A percentile compares a stretch with the other conserved stretches of the same genome.
phyloP scores from a whole-genome alignment of 306 rosid species.

The Sophora flavescens region DNA sequence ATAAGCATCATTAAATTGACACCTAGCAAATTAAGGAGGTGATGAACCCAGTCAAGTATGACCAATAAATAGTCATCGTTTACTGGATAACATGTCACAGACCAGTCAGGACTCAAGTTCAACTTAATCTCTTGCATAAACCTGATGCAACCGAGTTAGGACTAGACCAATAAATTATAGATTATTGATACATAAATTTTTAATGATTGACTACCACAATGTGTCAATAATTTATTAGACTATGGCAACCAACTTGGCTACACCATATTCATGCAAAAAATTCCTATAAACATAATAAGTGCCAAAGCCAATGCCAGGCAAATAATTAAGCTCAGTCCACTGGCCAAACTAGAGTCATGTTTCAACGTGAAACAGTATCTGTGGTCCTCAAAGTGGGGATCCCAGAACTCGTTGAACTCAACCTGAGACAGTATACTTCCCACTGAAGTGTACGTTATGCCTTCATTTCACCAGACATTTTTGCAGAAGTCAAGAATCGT shows the following conservation, averaged over 20 bases:
- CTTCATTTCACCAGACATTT: slow-evolving; percentile 10
- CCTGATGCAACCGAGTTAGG: too few relatives aligned
- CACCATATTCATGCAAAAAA: too few relatives aligned
- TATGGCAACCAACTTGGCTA: too few relatives aligned
- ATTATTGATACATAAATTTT: too few relatives aligned
- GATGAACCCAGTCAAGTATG: background rate
- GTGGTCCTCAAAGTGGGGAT: background rate
- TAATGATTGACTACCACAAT: too few relatives aligned
- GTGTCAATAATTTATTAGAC: too few relatives aligned
- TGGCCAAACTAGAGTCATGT: background rate
- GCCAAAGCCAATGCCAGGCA: background rate
- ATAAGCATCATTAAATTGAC: background rate
- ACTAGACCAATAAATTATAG: too few relatives aligned
- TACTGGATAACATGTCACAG: background rate
- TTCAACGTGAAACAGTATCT: background rate
- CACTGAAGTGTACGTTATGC: background rate
- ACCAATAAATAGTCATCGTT: background rate
- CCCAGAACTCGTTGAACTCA: background rate
- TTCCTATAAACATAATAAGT: too few relatives aligned
- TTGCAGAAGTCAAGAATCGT: slow-evolving; percentile 32
- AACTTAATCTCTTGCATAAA: too few relatives aligned
- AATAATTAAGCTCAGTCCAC: background rate
- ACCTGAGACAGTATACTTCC: background rate
- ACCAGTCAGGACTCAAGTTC: too few relatives aligned
- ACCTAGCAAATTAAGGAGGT: background rate